These are phyloP conservation scores for Ramularia collo-cygni DNA, from an alignment of 2,329 filamentous ascomycete species.

Conservation along the genomic window DNA sequence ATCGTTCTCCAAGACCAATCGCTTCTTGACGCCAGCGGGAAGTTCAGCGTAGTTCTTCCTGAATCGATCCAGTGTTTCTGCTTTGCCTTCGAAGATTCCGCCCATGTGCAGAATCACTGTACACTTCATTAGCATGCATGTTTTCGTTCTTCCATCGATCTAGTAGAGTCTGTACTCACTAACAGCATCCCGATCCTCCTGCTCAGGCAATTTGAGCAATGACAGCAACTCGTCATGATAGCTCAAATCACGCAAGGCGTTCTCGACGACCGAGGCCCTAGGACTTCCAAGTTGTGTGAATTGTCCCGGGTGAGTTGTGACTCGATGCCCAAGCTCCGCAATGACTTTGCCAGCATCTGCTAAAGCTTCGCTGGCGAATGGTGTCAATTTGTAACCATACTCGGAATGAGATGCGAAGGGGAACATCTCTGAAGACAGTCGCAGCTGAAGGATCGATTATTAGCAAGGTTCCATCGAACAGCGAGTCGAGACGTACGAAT, in stretches of 20 bases:
- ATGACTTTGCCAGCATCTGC: slow-evolving; percentile 71
- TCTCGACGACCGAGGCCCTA: slow-evolving; percentile 65
- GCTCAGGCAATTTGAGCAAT: slow-evolving; percentile 67
- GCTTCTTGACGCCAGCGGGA: slow-evolving; percentile 63
- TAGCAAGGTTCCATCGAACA: too few species aligned
- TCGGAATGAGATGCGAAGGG: slow-evolving; percentile 86
- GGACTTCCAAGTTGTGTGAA: slow-evolving; percentile 90
- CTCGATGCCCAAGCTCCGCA: slow-evolving; percentile 69
- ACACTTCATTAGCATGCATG: too few species aligned
- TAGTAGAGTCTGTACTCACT: slow-evolving; percentile 39
- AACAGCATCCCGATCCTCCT: slow-evolving; percentile 76
- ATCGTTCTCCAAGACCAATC: slow-evolving; percentile 88
- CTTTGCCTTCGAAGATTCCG: slow-evolving; percentile 81
- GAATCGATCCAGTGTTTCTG: slow-evolving; percentile 70
- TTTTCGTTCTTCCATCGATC: too few species aligned
- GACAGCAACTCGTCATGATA: slow-evolving; percentile 83
- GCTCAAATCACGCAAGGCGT: slow-evolving; percentile 71
- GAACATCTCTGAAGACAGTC: slow-evolving; percentile 93
- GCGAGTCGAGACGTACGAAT: slow-evolving; percentile 42
- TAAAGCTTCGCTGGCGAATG: slow-evolving; percentile 73
- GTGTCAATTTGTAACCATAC: slow-evolving; percentile 76
- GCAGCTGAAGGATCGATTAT: slow-evolving; percentile 42
- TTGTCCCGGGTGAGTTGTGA: slow-evolving; percentile 87
- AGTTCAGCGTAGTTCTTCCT: slow-evolving; percentile 63
- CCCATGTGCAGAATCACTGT: slow-evolving; percentile 83